A percentile compares a stretch with the other conserved stretches of the same genome.
These are phyloP conservation scores for Globisporangium megalacanthum DNA, from an alignment of 352 stramenopile genomes.

Conservation along the genomic window DNA sequence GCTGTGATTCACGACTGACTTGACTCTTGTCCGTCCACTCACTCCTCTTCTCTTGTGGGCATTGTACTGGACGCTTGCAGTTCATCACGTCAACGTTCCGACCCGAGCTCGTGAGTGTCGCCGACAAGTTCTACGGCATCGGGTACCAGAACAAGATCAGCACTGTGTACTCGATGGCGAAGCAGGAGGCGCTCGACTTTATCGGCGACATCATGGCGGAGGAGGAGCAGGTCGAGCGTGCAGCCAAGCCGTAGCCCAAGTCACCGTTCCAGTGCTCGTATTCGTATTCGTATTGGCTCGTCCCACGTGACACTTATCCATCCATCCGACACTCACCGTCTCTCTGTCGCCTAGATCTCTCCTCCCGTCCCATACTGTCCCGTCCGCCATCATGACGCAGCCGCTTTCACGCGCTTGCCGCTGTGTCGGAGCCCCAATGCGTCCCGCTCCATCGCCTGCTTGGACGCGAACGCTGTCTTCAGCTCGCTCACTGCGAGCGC, in stretches of 20 bases:
- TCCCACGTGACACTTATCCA: too few relatives aligned
- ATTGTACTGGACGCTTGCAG: slow-evolving; percentile 14
- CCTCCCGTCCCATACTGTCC: background rate
- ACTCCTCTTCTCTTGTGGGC: background rate
- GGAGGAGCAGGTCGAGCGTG: slow-evolving; percentile 64
- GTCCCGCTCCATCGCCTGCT: slow-evolving; percentile 72
- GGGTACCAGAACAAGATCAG: slow-evolving; percentile 99
- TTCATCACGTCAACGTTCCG: slow-evolving; percentile 99
- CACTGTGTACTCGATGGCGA: slow-evolving; percentile 91
- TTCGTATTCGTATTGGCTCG: slow-evolving; percentile 3
- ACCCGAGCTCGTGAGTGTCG: slow-evolving; percentile 97
- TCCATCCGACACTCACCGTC: too few relatives aligned
- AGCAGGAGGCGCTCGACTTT: slow-evolving; percentile 97
- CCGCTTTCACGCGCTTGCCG: slow-evolving; percentile 55
- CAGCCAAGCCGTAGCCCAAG: slow-evolving; percentile 16
- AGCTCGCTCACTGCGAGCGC: slow-evolving; percentile 44
- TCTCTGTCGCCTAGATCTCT: too few relatives aligned
- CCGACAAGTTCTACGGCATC: slow-evolving; percentile 98
- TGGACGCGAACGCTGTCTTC: slow-evolving; percentile 64
- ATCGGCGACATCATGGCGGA: slow-evolving; percentile 91
- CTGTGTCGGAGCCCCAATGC: slow-evolving; percentile 59
- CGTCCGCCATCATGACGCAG: slow-evolving; percentile 16
- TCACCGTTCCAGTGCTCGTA: slow-evolving; percentile 2
- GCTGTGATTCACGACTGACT: background rate
- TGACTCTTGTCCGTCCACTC: background rate